These are phyloP conservation scores for Pichia cabralensis DNA, from an alignment of 805 yeast genomes.

Conservation along the genomic window DNA sequence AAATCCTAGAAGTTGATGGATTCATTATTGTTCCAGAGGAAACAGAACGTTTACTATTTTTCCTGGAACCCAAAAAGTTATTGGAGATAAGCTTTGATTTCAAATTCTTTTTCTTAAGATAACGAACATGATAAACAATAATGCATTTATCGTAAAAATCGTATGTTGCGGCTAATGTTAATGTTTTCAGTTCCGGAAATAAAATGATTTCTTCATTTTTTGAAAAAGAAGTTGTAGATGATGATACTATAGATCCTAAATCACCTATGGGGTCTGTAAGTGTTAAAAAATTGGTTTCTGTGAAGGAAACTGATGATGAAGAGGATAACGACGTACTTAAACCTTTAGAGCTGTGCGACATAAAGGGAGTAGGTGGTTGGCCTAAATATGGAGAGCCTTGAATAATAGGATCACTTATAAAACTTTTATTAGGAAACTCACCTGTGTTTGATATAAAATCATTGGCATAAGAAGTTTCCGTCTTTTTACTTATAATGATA, in stretches of 20 bases:
- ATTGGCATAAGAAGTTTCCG: conserved; percentile 8
- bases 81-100: conserved; percentile 10
- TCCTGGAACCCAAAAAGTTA: conserved; percentile 13
- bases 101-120: conserved; percentile 21
- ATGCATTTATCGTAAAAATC: conserved; percentile 36
- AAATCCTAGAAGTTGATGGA: conserved; percentile 33
- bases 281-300: conserved; percentile 42
- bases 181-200: conserved; percentile 37
- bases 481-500: conserved; percentile 31
- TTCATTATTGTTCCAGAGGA: conserved; percentile 18
- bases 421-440: too few species aligned
- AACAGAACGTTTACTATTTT: conserved; percentile 18
- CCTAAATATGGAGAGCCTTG: conserved; percentile 3
- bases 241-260: conserved; percentile 59
- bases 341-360: too few species aligned
- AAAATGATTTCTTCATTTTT: conserved; percentile 44
- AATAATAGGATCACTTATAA: background rate
- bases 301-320: conserved; percentile 4
- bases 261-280: conserved; percentile 68
- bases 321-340: too few species aligned
- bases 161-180: conserved; percentile 46
- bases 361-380: background rate
- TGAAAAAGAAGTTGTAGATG: conserved; percentile 57
- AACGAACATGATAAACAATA: conserved; percentile 47
- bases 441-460: background rate